A percentile compares a stretch with the other conserved stretches of the same genome.
Conservation (phyloP, 2,329 filamentous ascomycete species). For the Macrophomina pseudophaseolina region DNA sequence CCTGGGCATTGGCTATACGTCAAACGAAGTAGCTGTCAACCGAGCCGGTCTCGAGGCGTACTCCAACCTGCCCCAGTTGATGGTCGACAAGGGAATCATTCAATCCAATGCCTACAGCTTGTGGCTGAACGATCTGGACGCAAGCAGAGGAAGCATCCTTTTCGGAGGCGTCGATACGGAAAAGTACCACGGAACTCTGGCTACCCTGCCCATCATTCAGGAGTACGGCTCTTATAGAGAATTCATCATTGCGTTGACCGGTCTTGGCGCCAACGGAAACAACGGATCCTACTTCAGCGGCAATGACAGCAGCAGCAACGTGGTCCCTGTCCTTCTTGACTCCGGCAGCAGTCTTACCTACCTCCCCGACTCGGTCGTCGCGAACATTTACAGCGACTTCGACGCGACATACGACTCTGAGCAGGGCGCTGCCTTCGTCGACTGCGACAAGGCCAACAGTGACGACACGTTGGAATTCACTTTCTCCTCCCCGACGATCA, state of each 20-base stretch:
- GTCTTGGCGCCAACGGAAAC: constrained; percentile 47
- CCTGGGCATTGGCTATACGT: constrained; percentile 80
- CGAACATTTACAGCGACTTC: constrained; percentile 47
- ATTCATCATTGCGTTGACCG: constrained; percentile 58
- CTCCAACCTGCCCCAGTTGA: constrained; percentile 67
- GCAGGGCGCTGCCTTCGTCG: constrained; percentile 56
- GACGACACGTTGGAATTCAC: constrained; percentile 60
- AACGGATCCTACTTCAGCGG: constrained; percentile 33
- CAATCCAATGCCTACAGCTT: constrained; percentile 70
- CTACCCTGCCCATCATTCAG: constrained; percentile 64
- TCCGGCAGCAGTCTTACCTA: constrained; percentile 77
- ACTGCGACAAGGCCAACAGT: constrained; percentile 58
- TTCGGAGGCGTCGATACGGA: constrained; percentile 82
- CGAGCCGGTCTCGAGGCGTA: constrained; percentile 58
- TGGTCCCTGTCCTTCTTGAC: constrained; percentile 69
- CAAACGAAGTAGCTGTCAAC: constrained; percentile 77
- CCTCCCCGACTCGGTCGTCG: constrained; percentile 66
- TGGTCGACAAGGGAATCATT: constrained; percentile 67
- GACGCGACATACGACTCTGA: constrained; percentile 48
- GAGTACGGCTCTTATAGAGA: constrained; percentile 57
- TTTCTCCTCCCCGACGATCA: constrained; percentile 61
- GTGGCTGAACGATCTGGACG: constrained; percentile 64
- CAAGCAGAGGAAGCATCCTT: constrained; percentile 72
- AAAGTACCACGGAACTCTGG: constrained; percentile 71
- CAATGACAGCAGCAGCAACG: constrained; percentile 50